These are phyloP conservation scores for Myxozyma nipponensis DNA, from an alignment of 805 yeast genomes.

Conservation along the genomic window DNA sequence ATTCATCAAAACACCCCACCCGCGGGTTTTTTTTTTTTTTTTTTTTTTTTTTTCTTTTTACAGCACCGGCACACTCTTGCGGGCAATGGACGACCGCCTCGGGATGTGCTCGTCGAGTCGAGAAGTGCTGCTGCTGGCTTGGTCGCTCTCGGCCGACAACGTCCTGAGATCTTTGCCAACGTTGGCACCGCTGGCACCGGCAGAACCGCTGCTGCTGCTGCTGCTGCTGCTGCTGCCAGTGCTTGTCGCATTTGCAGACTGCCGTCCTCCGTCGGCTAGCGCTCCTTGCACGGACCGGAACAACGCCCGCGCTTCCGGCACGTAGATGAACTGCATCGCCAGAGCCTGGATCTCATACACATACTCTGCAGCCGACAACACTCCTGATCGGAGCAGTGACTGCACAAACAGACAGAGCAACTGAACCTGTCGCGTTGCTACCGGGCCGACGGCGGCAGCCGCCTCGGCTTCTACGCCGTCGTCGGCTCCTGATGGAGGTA, in stretches of 20 bases:
- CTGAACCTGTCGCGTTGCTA: conserved; percentile 19
- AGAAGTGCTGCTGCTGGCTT: no score
- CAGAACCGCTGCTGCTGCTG: neutral
- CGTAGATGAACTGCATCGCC: conserved; percentile 17
- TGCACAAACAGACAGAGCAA: conserved; percentile 21
- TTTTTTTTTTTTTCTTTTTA: no score
- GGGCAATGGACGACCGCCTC: neutral
- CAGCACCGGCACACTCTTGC: neutral
- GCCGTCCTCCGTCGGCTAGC: conserved; percentile 3
- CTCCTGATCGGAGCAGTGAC: conserved; percentile 18
- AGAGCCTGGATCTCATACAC: conserved; percentile 22
- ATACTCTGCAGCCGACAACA: conserved; percentile 18
- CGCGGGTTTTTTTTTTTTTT: no score
- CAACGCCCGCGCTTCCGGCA: conserved; percentile 21
- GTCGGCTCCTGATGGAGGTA: no score
- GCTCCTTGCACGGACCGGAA: conserved; percentile 17
- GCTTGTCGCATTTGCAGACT: no score
- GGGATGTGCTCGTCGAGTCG: no score
- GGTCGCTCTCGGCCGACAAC: no score
- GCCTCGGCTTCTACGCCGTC: conserved; percentile 8
- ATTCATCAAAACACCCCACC: no score
- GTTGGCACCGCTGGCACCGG: no score
- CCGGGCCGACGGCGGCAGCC: neutral
- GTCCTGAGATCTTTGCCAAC: no score
- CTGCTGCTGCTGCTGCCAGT: conserved; percentile 1